Percentiles rank a stretch among this genome's conserved stretches.
These are phyloP conservation scores for Cytospora chrysosperma DNA, from an alignment of 2,329 filamentous ascomycete genomes.

Conservation along the genomic window DNA sequence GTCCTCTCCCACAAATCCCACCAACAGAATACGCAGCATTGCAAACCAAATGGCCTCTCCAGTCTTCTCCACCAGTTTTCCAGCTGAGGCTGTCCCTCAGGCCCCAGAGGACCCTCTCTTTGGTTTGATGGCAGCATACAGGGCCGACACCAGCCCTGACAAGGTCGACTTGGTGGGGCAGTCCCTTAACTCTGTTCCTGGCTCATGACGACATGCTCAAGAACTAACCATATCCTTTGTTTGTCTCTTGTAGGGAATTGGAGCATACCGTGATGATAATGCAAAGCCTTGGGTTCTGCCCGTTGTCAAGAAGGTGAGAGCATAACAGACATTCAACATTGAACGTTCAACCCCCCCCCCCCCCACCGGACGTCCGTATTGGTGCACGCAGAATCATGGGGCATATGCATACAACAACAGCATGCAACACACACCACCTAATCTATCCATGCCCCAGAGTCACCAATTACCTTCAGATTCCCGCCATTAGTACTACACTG, in stretches of 20 bases:
- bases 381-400: not conserved
- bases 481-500: not conserved
- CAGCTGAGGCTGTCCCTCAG: constrained; percentile 74
- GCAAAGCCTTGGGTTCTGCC: constrained; percentile 97
- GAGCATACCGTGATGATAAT: constrained; percentile 91
- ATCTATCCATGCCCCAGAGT: too few relatives aligned
- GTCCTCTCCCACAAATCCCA: constrained; percentile 46
- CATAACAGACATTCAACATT: not conserved
- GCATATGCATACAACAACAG: constrained; percentile 10
- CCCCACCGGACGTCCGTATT: not conserved
- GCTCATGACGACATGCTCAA: constrained; percentile 4
- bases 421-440: too few relatives aligned
- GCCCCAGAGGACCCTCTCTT: constrained; percentile 96
- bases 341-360: too few relatives aligned
- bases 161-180: constrained; percentile 86
- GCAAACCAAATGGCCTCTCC: constrained; percentile 68
- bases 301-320: constrained; percentile 89
- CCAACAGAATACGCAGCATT: constrained; percentile 60
- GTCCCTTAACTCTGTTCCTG: not conserved
- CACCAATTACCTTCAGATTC: constrained; percentile 4
- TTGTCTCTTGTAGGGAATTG: constrained; percentile 58
- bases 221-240: constrained; percentile 2
- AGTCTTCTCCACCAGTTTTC: constrained; percentile 65
- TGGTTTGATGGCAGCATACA: constrained; percentile 84
- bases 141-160: constrained; percentile 69